Base-by-base conservation (phyloP, 148 eudicot species). In the Amaranthus cruentus region DNA sequence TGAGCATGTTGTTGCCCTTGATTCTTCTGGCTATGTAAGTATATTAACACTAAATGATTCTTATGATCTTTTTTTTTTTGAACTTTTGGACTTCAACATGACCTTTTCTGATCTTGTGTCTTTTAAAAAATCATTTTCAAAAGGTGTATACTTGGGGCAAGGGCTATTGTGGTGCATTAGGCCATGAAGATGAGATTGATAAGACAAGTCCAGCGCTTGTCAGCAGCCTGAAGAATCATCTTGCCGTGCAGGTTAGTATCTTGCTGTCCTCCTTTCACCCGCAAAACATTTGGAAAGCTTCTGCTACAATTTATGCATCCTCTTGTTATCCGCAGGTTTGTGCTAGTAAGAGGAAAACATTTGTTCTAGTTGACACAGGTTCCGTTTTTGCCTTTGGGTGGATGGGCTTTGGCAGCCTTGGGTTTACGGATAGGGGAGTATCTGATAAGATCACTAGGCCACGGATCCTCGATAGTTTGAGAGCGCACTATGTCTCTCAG, bases 61-160 rank as follows among this genome's bases (percentile, higher is more conserved):
- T 73, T 67, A 6, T 54, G 69, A 8, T 55, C 10, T 12, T 74
- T 14, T 6, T 28, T 28, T 74, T 14, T 6, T 2, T 50, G 3
- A 13, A 54, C 9, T 43, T 9, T 9, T 58, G 55, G 38, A 61
- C 68, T 56, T 73, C 43, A 47, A 55, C 38, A 6, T 55, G 63
- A 56, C 54, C 44, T 21, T 28, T 15, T 55, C 18, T 18, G 44
- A 55, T 75, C 47, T 70, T 66, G 65, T 71, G 72, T 55, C 53
- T 80, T 69, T 46, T 4, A 9, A 42, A 4, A n/a, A n/a, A 21
- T 11, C 21, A 13, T 69, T 56, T 57, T 9, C 55, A 78, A n/a
- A 75, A 95, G 98, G 98, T 91, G 48, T 87, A 90, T 85, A 91
- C 98, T 46, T 95, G 98, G 98, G 98, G 98, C 55, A 95, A 95